Evolutionary conservation across 2,329 filamentous ascomycete species (phyloP).

Genomic region (Diplodia corticola): DNA sequence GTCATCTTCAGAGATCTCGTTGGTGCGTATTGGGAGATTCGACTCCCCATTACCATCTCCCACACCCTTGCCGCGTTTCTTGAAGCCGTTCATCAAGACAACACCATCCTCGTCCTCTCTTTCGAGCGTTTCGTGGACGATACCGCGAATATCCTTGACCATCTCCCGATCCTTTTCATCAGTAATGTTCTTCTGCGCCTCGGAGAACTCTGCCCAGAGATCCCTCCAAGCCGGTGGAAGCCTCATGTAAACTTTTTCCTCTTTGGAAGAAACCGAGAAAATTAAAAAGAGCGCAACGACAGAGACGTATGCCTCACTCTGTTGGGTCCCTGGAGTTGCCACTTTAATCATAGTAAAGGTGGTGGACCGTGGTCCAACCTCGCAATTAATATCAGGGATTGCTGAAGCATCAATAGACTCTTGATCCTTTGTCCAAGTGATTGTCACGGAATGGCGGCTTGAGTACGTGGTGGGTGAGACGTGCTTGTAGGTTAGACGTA

Average conservation of each 20-base stretch:
- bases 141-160: conserved; percentile 67
- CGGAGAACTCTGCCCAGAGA: conserved; percentile 77
- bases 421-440: conserved; percentile 78
- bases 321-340: conserved; percentile 71
- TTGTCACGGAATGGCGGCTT: conserved; percentile 71
- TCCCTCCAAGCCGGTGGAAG: conserved; percentile 81
- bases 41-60: conserved; percentile 26
- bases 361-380: conserved; percentile 49
- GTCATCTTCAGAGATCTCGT: conserved; percentile 27
- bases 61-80: conserved; percentile 43
- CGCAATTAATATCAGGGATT: conserved; percentile 45
- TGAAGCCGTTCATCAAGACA: conserved; percentile 74
- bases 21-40: conserved; percentile 7
- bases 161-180: conserved; percentile 70
- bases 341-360: conserved; percentile 73
- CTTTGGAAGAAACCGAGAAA: conserved; percentile 74
- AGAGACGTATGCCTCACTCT: conserved; percentile 85
- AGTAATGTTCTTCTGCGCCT: conserved; percentile 66
- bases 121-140: conserved; percentile 69
- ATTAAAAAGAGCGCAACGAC: conserved; percentile 80
- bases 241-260: conserved; percentile 80
- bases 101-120: conserved; percentile 53
- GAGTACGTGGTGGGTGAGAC: conserved; percentile 74
- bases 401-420: conserved; percentile 48
- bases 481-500: conserved; percentile 65